Evolutionary conservation across 129 eudicot species (phyloP).

Genomic region (Flaveria bidentis): DNA sequence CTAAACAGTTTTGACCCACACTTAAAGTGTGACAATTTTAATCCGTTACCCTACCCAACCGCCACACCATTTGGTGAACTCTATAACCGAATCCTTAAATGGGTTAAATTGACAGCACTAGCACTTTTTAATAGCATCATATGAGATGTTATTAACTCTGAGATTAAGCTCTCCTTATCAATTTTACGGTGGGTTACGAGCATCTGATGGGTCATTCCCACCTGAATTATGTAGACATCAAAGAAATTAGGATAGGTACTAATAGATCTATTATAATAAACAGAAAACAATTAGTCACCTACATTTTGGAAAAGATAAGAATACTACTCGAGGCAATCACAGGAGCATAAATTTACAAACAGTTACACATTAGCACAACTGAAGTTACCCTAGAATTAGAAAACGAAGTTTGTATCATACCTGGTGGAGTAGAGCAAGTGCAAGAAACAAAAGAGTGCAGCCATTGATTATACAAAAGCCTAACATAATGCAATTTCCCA

Average conservation of each 20-base stretch:
- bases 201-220: conserved; percentile 96
- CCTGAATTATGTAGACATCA: conserved; percentile 45
- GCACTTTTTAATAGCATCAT: too few species aligned
- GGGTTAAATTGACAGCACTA: too few species aligned
- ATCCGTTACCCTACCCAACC: not conserved
- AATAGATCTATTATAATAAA: not conserved
- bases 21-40: not conserved
- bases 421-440: conserved; percentile 90
- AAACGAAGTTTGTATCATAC: conserved; percentile 31
- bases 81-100: too few species aligned
- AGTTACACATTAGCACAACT: not conserved
- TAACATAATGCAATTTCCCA: conserved; percentile 5
- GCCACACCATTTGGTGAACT: not conserved
- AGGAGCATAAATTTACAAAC: not conserved
- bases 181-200: conserved; percentile 92
- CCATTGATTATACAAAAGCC: conserved; percentile 52
- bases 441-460: conserved; percentile 96
- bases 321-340: not conserved
- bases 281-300: not conserved
- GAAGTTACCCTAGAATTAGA: not conserved
- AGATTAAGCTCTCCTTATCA: conserved; percentile 93
- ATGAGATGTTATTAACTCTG: conserved; percentile 34
- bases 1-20: not conserved
- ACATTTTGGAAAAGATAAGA: not conserved
- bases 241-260: not conserved